phyloP scores from a whole-genome alignment of 768 basidiomycete species.

The Trametes villosa region DNA sequence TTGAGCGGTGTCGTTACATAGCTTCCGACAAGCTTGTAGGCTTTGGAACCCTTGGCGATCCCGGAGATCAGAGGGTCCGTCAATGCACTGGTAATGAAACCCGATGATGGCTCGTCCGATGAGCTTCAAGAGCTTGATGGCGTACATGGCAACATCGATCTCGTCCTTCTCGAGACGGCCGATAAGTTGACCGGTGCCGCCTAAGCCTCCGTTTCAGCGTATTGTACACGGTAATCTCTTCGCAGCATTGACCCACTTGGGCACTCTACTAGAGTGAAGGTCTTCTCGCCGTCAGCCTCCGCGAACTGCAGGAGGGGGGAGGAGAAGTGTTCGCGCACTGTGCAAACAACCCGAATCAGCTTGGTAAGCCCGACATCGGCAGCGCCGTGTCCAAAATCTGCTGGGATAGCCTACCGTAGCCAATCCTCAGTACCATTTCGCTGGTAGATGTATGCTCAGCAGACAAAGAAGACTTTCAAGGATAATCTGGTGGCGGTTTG shows the following conservation, averaged over 20 bases:
- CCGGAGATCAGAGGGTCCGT: conserved; percentile 93
- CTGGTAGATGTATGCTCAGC: too few relatives aligned
- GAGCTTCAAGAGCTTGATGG: too few relatives aligned
- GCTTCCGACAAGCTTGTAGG: conserved; percentile 91
- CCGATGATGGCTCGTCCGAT: too few relatives aligned
- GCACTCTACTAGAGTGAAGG: conserved; percentile 87
- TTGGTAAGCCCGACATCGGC: neutral
- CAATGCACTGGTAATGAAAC: too few relatives aligned
- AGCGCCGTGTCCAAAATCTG: neutral
- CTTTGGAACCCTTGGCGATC: conserved; percentile 84
- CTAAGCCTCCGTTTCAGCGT: conserved; percentile 39
- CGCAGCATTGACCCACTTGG: conserved; percentile 57
- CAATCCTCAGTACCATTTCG: conserved; percentile 19
- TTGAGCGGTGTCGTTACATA: conserved; percentile 89
- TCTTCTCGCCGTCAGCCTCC: conserved; percentile 64
- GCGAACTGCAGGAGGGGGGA: conserved; percentile 90
- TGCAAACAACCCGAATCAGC: too few relatives aligned
- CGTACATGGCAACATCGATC: conserved; percentile 82
- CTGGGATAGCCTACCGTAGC: conserved; percentile 5
- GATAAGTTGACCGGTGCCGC: conserved; percentile 87
- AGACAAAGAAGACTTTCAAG: too few relatives aligned
- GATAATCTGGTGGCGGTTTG: too few relatives aligned
- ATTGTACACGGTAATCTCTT: neutral
- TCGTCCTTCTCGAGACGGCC: conserved; percentile 71
- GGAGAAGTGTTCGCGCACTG: conserved; percentile 89